These are phyloP conservation scores for Orbilia brochopaga DNA, from an alignment of 2,329 filamentous ascomycete species.

Conservation along the genomic window DNA sequence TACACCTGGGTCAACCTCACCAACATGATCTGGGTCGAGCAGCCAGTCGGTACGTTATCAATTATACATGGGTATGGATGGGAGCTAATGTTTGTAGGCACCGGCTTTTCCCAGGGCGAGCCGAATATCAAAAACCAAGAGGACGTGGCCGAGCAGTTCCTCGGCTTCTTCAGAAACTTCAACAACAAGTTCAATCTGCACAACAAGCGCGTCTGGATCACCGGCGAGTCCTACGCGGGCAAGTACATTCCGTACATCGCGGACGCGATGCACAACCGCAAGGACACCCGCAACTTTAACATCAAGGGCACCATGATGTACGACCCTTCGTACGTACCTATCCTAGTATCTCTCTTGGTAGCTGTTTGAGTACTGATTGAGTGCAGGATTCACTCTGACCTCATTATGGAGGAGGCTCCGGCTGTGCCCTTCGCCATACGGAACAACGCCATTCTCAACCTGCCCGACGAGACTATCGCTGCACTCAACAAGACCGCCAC, in stretches of 20 bases:
- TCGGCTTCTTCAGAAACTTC: slow-evolving; percentile 81
- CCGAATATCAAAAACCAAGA: slow-evolving; percentile 70
- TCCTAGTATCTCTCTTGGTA: background rate
- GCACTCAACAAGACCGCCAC: slow-evolving; percentile 64
- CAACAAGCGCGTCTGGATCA: slow-evolving; percentile 72
- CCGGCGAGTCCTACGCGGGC: slow-evolving; percentile 76
- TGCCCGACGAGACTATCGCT: slow-evolving; percentile 67
- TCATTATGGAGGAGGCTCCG: slow-evolving; percentile 61
- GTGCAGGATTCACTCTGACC: slow-evolving; percentile 61
- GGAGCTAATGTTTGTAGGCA: slow-evolving; percentile 59
- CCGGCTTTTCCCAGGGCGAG: slow-evolving; percentile 72
- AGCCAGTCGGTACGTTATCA: slow-evolving; percentile 62
- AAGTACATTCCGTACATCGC: slow-evolving; percentile 62
- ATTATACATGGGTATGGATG: slow-evolving; percentile 53
- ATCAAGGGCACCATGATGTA: slow-evolving; percentile 74
- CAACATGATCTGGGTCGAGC: slow-evolving; percentile 78
- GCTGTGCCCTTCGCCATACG: slow-evolving; percentile 68
- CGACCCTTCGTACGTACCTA: slow-evolving; percentile 64
- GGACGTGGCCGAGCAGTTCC: slow-evolving; percentile 73
- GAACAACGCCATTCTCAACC: slow-evolving; percentile 66
- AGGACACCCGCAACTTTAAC: slow-evolving; percentile 72
- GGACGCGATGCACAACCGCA: slow-evolving; percentile 63
- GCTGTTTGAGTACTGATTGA: slow-evolving; percentile 2
- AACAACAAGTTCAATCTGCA: slow-evolving; percentile 72
- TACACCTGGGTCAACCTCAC: slow-evolving; percentile 78